A percentile compares a stretch with the other conserved stretches of the same genome.
Evolutionary conservation across 2,329 filamentous ascomycete genomes (phyloP).

Genomic region (Alternaria sp.): DNA sequence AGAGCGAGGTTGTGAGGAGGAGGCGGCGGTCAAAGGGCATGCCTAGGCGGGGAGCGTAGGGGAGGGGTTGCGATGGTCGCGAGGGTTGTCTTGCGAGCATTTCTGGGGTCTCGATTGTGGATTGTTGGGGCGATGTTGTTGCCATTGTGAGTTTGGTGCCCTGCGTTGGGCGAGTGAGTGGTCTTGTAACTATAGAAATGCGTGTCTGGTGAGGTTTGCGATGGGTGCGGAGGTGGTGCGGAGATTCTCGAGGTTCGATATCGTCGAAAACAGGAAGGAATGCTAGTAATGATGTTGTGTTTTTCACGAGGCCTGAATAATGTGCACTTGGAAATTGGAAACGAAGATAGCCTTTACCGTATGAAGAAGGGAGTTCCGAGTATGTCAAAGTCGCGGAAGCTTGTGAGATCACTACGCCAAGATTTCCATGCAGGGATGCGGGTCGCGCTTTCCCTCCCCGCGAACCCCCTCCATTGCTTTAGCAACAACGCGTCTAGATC

Average conservation of each 20-base stretch:
- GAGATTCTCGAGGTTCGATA: constrained; percentile 8
- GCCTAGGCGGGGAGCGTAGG: constrained; percentile 59
- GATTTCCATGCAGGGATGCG: constrained; percentile 18
- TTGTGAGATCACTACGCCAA: constrained; percentile 29
- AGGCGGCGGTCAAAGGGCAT: constrained; percentile 73
- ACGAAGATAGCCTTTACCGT: neutral
- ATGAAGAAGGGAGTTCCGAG: neutral
- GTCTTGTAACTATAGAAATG: too few species aligned
- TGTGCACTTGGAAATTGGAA: neutral
- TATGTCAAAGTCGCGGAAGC: neutral
- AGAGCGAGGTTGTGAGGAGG: constrained; percentile 68
- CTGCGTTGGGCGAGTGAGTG: rapidly evolving
- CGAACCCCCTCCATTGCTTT: constrained; percentile 14
- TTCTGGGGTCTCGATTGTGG: neutral
- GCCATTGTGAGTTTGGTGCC: constrained; percentile 9
- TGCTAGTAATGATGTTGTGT: neutral
- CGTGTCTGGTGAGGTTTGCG: constrained; percentile 9
- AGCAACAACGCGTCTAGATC: constrained; percentile 6
- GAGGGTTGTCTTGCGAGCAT: neutral
- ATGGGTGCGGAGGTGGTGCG: constrained; percentile 26
- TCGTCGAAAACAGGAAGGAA: neutral
- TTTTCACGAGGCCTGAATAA: neutral
- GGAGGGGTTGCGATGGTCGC: constrained; percentile 2
- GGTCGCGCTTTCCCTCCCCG: constrained; percentile 17
- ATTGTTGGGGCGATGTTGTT: neutral